Percentiles rank a stretch among this genome's conserved stretches.
These are phyloP conservation scores for Phytophthora fragariaefolia DNA, from an alignment of 352 stramenopile genomes.

Conservation along the genomic window DNA sequence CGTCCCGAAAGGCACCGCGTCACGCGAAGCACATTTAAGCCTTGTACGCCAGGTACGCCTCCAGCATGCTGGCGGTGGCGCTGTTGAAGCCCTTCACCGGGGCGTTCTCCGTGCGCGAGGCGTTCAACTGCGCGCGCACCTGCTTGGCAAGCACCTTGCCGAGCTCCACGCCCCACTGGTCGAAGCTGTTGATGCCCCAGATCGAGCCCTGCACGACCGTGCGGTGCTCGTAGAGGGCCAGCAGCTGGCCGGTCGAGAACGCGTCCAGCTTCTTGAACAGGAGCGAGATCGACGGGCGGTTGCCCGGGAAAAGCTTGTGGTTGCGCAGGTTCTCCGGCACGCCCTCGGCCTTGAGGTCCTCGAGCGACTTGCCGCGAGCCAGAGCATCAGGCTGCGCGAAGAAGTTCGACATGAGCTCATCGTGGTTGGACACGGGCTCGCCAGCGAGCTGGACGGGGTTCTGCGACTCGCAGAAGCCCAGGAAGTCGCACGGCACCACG, in stretches of 20 bases:
- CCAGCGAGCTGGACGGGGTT: constrained; percentile 74
- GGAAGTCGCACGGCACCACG: constrained; percentile 98
- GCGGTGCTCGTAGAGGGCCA: constrained; percentile 99
- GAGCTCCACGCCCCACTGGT: constrained; percentile 98
- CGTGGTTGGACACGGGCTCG: constrained; percentile 96
- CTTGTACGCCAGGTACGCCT: constrained; percentile 92
- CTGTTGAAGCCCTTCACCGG: constrained; percentile 95
- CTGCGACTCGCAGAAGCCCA: constrained; percentile 97
- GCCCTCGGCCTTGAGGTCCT: constrained; percentile 93
- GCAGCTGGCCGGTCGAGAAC: constrained; percentile 95
- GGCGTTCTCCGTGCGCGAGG: constrained; percentile 75
- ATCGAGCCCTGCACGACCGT: constrained; percentile 97
- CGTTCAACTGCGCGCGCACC: constrained; percentile 91
- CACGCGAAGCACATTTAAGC: constrained; percentile 37
- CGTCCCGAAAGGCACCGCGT: neutral
- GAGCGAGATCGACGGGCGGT: constrained; percentile 96
- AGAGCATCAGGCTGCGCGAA: constrained; percentile 99
- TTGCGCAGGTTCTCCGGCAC: constrained; percentile 92
- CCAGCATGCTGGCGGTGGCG: constrained; percentile 92
- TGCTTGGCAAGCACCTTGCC: constrained; percentile 98
- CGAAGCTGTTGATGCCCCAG: constrained; percentile 99
- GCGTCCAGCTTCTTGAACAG: constrained; percentile 97
- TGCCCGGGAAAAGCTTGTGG: constrained; percentile 98
- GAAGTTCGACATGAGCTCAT: constrained; percentile 99
- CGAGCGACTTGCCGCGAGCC: constrained; percentile 95